A percentile compares a stretch with the other conserved stretches of the same genome.
These are phyloP conservation scores for Salicornia ramosissima DNA, from an alignment of 148 eudicot genomes.

Conservation along the genomic window DNA sequence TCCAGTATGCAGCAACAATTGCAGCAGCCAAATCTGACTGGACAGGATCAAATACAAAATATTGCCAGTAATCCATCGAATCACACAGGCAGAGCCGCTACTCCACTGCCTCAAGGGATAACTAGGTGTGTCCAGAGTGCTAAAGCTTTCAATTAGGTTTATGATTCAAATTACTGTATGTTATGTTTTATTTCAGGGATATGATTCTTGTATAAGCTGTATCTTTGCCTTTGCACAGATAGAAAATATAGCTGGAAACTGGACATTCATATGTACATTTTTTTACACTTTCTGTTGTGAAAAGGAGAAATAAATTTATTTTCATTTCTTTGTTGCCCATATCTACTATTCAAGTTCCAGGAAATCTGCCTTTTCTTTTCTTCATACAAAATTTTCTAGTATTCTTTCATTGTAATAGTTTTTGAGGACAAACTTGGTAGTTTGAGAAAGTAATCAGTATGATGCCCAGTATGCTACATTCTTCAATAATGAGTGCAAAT, in stretches of 20 bases:
- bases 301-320: not conserved
- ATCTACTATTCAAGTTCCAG: not conserved
- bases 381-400: not conserved
- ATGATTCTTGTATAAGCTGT: slow-evolving; percentile 33
- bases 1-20: slow-evolving; percentile 40
- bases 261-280: slow-evolving; percentile 12
- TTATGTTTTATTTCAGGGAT: slow-evolving; percentile 28
- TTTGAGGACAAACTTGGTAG: not conserved
- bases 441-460: not conserved
- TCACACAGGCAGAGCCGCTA: slow-evolving; percentile 57
- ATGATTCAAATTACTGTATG: slow-evolving; percentile 37
- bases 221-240: slow-evolving; percentile 27
- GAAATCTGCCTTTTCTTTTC: not conserved
- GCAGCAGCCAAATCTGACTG: slow-evolving; percentile 49
- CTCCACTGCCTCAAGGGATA: slow-evolving; percentile 91
- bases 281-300: not conserved
- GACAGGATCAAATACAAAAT: slow-evolving; percentile 52
- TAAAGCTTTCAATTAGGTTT: slow-evolving; percentile 55
- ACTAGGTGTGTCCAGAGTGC: slow-evolving; percentile 94
- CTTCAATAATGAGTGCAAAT: too few species aligned
- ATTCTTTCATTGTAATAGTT: not conserved
- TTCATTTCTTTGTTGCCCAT: not conserved
- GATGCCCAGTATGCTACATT: too few species aligned
- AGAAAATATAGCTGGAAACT: slow-evolving; percentile 17
- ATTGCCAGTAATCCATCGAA: slow-evolving; percentile 47